Conservation (phyloP, 108 stramenopile genomes). For the Skeletonema potamos region DNA sequence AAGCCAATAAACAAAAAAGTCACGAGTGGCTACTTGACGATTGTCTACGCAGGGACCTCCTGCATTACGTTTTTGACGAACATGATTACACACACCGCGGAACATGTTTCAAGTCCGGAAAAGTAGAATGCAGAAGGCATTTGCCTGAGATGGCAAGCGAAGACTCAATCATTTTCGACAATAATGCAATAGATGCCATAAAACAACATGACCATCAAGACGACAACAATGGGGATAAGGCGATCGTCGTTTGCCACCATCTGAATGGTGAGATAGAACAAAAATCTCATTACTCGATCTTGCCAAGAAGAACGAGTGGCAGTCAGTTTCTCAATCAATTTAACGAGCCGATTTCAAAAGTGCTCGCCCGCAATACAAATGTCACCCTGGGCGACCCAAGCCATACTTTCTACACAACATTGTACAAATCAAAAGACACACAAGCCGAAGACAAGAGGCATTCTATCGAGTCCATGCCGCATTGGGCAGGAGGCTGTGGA, state of each 20-base stretch:
- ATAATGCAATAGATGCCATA: background rate
- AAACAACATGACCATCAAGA: background rate
- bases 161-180: background rate
- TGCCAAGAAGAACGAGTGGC: background rate
- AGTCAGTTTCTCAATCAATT: background rate
- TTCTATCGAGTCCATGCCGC: too few species aligned
- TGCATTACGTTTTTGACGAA: background rate
- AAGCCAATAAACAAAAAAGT: background rate
- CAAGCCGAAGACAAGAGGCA: too few species aligned
- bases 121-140: background rate
- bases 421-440: too few species aligned
- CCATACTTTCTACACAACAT: background rate
- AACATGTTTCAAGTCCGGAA: background rate
- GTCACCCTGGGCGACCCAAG: background rate
- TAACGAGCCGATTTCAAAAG: background rate
- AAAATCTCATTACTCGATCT: background rate
- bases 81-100: background rate
- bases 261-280: background rate
- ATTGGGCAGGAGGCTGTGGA: background rate
- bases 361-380: background rate
- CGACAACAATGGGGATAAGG: background rate
- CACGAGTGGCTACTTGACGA: background rate
- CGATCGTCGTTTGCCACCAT: background rate
- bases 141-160: background rate
- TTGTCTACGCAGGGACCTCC: background rate